Base-by-base conservation (phyloP, 2,329 filamentous ascomycete species). In the Aspergillus ibericus region DNA sequence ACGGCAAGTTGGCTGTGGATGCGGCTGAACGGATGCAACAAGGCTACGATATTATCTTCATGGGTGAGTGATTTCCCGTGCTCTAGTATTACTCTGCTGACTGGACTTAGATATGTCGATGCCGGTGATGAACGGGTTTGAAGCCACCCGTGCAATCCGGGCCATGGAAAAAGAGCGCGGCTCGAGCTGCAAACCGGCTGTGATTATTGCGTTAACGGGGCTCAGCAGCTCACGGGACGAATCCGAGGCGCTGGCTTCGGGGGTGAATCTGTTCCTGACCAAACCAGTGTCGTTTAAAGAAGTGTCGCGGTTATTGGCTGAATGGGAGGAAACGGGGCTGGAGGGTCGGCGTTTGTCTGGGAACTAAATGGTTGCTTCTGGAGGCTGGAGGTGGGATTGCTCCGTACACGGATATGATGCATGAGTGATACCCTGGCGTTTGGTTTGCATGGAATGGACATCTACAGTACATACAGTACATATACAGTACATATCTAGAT, bases 111-210 rank as follows among this genome's bases (percentile, higher is more conserved):
- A 81, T 50, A 78, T 81, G 35, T 76, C 74, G 2, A 81, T 81
- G 78, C 79, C 79, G 0, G 73, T 80, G 5, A 79, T 80, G 77
- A 76, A 80, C 61, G 79, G 79, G 1, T 79, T 81, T 49, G 75
- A 79, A 63, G 77, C 79, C 2, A 79, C 79, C 5, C 74, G 77
- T 7, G 73, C 74, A n/a, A 81, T 81, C 51, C 76, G 80, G 10
- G 63, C 71, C 8, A 65, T 75, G n/a, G 76, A 78, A 56, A 74
- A 66, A 56, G 74, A 77, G 35, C 62, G 66, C 5, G 69, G 70
- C 42, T 66, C 50, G 13, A 32, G 68, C 52, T 63, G 61, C 34
- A 61, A 62, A 12, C 69, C 72, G 1, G 73, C 75, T 4, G 71
- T 73, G 20, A 79, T 81, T 53, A 77, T 81, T 47, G 79, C 78